Base-by-base conservation (phyloP, 1,139 yeast species). In the Hyphopichia burtonii region DNA sequence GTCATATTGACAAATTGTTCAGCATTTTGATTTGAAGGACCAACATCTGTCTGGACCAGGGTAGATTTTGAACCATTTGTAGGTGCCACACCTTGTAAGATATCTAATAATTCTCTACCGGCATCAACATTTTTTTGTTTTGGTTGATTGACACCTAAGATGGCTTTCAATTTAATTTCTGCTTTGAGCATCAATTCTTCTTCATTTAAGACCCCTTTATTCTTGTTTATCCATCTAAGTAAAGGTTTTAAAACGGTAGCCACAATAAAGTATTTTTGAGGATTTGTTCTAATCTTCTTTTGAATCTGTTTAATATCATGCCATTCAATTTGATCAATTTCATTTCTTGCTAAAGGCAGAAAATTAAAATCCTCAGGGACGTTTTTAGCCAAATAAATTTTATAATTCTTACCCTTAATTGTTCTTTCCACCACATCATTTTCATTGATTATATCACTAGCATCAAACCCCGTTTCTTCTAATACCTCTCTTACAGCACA, bases 401-500 rank as follows among this genome's bases (percentile, higher is more conserved):
- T 85, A 61, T 87, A 87, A 61, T 88, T 89, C 61, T 93, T 93
- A 11, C 94, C 96, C 41, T 74, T 71, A 32, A 89, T 79, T 7
- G 89, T 87, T 59, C 95, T 78, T 58, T 93, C 98, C 40, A 90
- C 76, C 47, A 77, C 87, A 44, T 86, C 91, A 31, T 82, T 76
- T 47, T 83, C 84, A 47, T 80, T 78, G 40, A 91, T 74, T 51
- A 76, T 77, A 11, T 80, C 82, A 4, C 82, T 65, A 39, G 89
- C 83, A 62, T 91, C 94, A 55, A 85, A 90, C 0, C 99, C 96
- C n/a, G 91, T 93, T 61, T 94, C 99, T 66, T 94, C 99, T 49
- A 77, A 78, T 18, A 88, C 93, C 62, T 94, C 99, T 57, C 99
- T 78, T n/a, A 88, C 67, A 4, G 98, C 97, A 69, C 99, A 94